Base-by-base conservation (phyloP, 192 early-diverging fungal species). In the Phycomyces blakesleeanus region DNA sequence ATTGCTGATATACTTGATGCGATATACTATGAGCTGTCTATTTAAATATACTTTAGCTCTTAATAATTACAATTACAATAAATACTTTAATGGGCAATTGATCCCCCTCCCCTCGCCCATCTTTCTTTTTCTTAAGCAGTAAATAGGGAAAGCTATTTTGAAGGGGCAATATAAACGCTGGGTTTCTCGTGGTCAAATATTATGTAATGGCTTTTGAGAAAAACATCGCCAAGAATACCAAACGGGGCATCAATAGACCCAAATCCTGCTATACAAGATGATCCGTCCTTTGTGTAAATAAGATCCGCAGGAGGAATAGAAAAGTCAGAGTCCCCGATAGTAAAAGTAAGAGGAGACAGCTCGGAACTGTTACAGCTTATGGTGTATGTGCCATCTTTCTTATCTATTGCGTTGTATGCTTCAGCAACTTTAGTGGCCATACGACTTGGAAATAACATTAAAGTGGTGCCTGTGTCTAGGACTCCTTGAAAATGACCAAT, bases 161-260 rank as follows among this genome's bases (percentile, higher is more conserved):
- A 57, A 41, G 68, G 64, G 38, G 72, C 69, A 24, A 78, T 66
- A 59, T 71, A 66, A 16, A 78, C 55, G 20, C 56, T 42, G 5
- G 72, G 76, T 15, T 47, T 41, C 21, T 44, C 61, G 21, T 63
- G 61, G 20, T 70, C 49, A 63, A 81, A 78, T 15, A 81, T 68
- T 49, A 73, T 64, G 54, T 78, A 81, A 59, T 74, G 68, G 53
- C 78, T 68, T 57, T 81, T 78, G 53, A 81, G 70, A 49, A 81
- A 81, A 9, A 70, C 72, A 40, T 81, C 79, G 8, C 79, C 79
- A 2, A 81, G 55, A 18, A 76, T 78, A 56, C 68, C 75, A 2
- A 73, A 14, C 3, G 72, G 61, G 22, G 59, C n/a, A 2, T 72
- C 67, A 8, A 66, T 51, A 2, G 59, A 73, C 0, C 66, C 57